phyloP scores from a whole-genome alignment of 2,329 filamentous ascomycete genomes.

The Cercospora berteroae region DNA sequence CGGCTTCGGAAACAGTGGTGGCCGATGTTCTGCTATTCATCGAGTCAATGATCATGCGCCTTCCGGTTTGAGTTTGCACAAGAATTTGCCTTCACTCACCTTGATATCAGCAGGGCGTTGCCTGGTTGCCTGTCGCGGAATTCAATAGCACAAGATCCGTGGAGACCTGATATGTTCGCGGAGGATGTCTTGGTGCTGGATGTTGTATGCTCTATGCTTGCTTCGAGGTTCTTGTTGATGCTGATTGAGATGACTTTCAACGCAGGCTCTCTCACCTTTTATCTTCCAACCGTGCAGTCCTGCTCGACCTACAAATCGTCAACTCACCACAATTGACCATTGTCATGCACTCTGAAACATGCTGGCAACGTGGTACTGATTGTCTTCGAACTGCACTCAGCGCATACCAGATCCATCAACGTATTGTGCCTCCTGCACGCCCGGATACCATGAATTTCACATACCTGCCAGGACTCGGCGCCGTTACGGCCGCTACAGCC shows the following conservation, averaged over 20 bases:
- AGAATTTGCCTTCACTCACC: not conserved
- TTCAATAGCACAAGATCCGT: not conserved
- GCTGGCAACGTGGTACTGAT: conserved; percentile 23
- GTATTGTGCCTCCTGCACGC: not conserved
- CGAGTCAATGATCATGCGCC: not conserved
- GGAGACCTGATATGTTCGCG: not conserved
- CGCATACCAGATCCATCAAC: conserved; percentile 14
- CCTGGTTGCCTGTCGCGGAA: not conserved
- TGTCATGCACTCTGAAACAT: conserved; percentile 21
- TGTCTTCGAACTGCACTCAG: conserved; percentile 11
- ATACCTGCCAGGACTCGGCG: not conserved
- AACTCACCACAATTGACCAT: not conserved
- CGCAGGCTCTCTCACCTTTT: not conserved
- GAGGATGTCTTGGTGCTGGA: not conserved
- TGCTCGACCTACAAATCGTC: not conserved
- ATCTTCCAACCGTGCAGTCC: not conserved
- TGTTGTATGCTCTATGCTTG: not conserved
- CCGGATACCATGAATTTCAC: not conserved
- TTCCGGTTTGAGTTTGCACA: not conserved
- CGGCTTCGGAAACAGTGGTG: not conserved
- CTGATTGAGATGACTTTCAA: not conserved
- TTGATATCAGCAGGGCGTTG: not conserved
- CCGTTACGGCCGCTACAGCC: not conserved
- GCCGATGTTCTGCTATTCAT: not conserved
- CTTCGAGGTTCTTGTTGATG: not conserved